Percentiles rank a stretch among this genome's conserved stretches.
Conservation (phyloP, 192 early-diverging fungal species). For the Tieghemiomyces parasiticus region DNA sequence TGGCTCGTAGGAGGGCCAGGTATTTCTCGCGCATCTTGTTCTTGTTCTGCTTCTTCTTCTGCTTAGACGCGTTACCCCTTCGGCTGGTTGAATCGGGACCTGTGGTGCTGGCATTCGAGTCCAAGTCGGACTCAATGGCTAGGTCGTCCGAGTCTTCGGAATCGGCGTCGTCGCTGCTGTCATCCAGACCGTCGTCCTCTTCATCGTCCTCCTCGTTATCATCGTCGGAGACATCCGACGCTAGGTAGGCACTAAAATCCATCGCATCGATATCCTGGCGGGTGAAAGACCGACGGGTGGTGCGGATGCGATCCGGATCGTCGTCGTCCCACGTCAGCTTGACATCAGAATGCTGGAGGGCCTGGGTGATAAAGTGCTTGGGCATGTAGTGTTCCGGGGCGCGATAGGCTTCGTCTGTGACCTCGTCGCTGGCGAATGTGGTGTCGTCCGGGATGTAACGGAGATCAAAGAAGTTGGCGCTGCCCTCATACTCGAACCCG, state of each 20-base stretch:
- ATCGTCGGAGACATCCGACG: slow-evolving; percentile 50
- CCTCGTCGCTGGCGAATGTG: slow-evolving; percentile 56
- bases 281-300: slow-evolving; percentile 70
- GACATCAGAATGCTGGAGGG: slow-evolving; percentile 84
- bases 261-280: slow-evolving; percentile 78
- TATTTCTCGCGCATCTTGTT: slow-evolving; percentile 2
- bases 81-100: too few species aligned
- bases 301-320: slow-evolving; percentile 62
- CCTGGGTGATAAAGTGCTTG: slow-evolving; percentile 55
- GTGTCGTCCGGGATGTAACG: slow-evolving; percentile 86
- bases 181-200: slow-evolving; percentile 27
- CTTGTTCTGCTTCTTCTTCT: too few species aligned
- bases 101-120: too few species aligned
- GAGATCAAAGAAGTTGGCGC: slow-evolving; percentile 86
- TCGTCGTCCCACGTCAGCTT: slow-evolving; percentile 94
- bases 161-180: slow-evolving; percentile 17
- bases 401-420: slow-evolving; percentile 39
- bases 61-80: too few species aligned
- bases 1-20: not conserved
- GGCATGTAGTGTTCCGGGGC: slow-evolving; percentile 55
- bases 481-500: slow-evolving; percentile 81
- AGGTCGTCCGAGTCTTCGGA: slow-evolving; percentile 18
- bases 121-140: too few species aligned
- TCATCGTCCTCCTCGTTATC: slow-evolving; percentile 44
- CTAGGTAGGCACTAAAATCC: slow-evolving; percentile 84